Percentiles rank a stretch among this genome's conserved stretches.
Conservation (phyloP, 2,329 filamentous ascomycete genomes). For the Trichophyton schoenleinii region DNA sequence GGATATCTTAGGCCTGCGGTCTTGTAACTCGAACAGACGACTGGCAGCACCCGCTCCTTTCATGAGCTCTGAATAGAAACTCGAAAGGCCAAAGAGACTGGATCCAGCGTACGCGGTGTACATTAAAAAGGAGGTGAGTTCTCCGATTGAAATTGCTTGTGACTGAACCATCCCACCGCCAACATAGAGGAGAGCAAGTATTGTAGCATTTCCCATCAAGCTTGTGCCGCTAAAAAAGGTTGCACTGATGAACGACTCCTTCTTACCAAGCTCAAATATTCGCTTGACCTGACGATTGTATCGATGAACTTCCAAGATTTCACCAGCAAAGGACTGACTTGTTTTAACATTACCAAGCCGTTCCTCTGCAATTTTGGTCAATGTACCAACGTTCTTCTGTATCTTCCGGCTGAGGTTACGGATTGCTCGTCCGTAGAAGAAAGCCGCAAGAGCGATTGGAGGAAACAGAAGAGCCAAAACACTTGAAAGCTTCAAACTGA, state of each 20-base stretch:
- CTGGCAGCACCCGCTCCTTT: constrained; percentile 97
- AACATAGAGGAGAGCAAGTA: constrained; percentile 76
- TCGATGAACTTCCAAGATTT: constrained; percentile 75
- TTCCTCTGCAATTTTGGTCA: constrained; percentile 97
- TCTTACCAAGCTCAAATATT: constrained; percentile 80
- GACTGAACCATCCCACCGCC: constrained; percentile 81
- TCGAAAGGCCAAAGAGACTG: constrained; percentile 83
- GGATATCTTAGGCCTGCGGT: constrained; percentile 74
- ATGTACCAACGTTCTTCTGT: constrained; percentile 79
- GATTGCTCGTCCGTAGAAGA: constrained; percentile 82
- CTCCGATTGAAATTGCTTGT: constrained; percentile 77
- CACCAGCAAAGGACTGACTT: constrained; percentile 88
- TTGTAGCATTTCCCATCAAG: constrained; percentile 89
- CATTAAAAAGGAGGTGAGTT: constrained; percentile 95
- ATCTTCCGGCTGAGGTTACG: constrained; percentile 83
- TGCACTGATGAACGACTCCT: constrained; percentile 76
- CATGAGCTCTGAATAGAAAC: constrained; percentile 97
- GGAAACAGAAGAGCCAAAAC: constrained; percentile 79
- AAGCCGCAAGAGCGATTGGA: constrained; percentile 76
- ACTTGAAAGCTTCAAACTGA: constrained; percentile 79
- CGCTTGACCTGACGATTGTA: constrained; percentile 88
- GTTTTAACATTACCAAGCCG: constrained; percentile 94
- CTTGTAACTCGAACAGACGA: constrained; percentile 87
- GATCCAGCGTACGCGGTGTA: constrained; percentile 81
- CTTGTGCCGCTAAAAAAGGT: constrained; percentile 64